Conservation (phyloP, 805 yeast genomes). For the Metschnikowia dekortorum region DNA sequence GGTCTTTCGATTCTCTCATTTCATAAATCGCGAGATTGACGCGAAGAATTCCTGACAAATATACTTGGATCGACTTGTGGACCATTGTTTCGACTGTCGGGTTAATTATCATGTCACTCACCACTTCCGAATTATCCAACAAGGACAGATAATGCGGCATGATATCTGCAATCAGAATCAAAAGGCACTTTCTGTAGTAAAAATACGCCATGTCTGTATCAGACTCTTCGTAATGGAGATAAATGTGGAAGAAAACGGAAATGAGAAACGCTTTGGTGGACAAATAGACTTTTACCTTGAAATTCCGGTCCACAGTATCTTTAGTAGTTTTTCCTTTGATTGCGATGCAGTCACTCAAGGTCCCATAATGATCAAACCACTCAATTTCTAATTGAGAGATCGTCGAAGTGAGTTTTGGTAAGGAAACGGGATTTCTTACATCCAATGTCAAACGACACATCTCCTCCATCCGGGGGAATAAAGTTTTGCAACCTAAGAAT, state of each 20-base stretch:
- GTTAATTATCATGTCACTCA: conserved; percentile 22
- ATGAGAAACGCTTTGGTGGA: conserved; percentile 15
- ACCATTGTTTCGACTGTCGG: conserved; percentile 20
- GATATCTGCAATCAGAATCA: conserved; percentile 14
- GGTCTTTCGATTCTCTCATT: conserved; percentile 20
- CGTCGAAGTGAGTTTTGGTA: conserved; percentile 10
- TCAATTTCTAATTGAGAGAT: conserved; percentile 8
- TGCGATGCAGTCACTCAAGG: conserved; percentile 8
- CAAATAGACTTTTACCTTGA: conserved; percentile 14
- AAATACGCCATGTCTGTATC: conserved; percentile 11
- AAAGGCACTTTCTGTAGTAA: conserved; percentile 15
- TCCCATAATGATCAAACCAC: conserved; percentile 10
- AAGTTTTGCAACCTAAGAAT: conserved; percentile 6
- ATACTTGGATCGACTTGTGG: conserved; percentile 29
- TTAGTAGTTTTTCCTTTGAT: conserved; percentile 1
- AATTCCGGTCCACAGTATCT: conserved; percentile 12
- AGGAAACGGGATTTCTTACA: conserved; percentile 5
- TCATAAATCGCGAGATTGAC: conserved; percentile 27
- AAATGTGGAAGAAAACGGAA: conserved; percentile 17
- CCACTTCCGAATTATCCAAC: conserved; percentile 15
- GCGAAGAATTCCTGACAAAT: conserved; percentile 27
- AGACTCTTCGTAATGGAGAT: conserved; percentile 14
- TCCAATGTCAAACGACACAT: conserved; percentile 9
- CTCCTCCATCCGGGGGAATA: conserved; percentile 4
- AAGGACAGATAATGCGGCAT: conserved; percentile 17